These are phyloP conservation scores for Epithele typhae DNA, from an alignment of 768 basidiomycete species.

Conservation along the genomic window DNA sequence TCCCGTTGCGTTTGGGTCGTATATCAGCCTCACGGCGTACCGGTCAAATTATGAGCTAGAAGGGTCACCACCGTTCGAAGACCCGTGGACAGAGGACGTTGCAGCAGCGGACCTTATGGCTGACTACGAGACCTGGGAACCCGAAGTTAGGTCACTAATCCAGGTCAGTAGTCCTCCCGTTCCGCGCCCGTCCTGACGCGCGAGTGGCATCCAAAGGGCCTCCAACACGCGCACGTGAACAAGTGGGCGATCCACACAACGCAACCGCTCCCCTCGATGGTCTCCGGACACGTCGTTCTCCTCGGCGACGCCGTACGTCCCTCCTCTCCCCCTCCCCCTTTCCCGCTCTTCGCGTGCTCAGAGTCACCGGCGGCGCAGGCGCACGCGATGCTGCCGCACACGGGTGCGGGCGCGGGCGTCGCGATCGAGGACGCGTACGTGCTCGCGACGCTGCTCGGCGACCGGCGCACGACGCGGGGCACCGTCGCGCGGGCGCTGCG, in stretches of 20 bases:
- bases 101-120: slow-evolving; percentile 40
- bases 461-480: slow-evolving; percentile 25
- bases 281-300: slow-evolving; percentile 47
- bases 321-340: too few species aligned
- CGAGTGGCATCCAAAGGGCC: too few species aligned
- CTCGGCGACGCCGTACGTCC: slow-evolving; percentile 36
- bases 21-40: slow-evolving; percentile 63
- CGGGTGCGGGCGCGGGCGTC: slow-evolving; percentile 42
- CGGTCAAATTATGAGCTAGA: slow-evolving; percentile 47
- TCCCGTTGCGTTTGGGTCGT: slow-evolving; percentile 51
- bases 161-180: slow-evolving; percentile 32
- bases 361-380: slow-evolving; percentile 24
- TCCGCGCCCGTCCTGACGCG: too few species aligned
- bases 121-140: slow-evolving; percentile 52
- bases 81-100: slow-evolving; percentile 46
- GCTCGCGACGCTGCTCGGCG: slow-evolving; percentile 39
- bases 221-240: too few species aligned
- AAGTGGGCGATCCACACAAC: slow-evolving; percentile 65
- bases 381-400: slow-evolving; percentile 38
- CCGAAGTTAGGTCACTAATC: slow-evolving; percentile 53
- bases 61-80: slow-evolving; percentile 38
- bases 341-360: neutral
- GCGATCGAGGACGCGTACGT: slow-evolving; percentile 40
- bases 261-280: slow-evolving; percentile 45
- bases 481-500: slow-evolving; percentile 20